phyloP scores from a whole-genome alignment of 2,329 filamentous ascomycete species.

The Conoideocrella luteorostrata region DNA sequence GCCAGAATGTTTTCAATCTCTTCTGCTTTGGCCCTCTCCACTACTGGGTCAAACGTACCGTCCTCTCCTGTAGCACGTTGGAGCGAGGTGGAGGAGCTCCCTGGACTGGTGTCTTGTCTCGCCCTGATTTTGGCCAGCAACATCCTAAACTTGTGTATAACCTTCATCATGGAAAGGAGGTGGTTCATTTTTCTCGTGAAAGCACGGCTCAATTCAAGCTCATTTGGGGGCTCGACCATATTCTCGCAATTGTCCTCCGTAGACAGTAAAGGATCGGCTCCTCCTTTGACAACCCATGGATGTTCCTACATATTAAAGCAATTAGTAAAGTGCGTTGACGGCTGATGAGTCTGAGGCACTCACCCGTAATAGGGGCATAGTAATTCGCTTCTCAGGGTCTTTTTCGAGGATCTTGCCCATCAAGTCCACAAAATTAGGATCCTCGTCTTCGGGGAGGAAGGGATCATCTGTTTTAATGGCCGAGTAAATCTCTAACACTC shows the following conservation, averaged over 20 bases:
- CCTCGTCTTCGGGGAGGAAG: slow-evolving; percentile 55
- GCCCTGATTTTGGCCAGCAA: slow-evolving; percentile 42
- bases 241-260: slow-evolving; percentile 81
- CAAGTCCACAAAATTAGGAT: slow-evolving; percentile 66
- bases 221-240: slow-evolving; percentile 75
- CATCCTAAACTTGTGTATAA: slow-evolving; percentile 80
- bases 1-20: slow-evolving; percentile 44
- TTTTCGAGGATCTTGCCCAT: slow-evolving; percentile 74
- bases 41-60: slow-evolving; percentile 15
- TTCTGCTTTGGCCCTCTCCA: slow-evolving; percentile 34
- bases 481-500: slow-evolving; percentile 81
- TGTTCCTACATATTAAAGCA: slow-evolving; percentile 61
- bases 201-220: slow-evolving; percentile 82
- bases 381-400: slow-evolving; percentile 75
- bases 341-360: too few relatives aligned
- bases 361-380: slow-evolving; percentile 76
- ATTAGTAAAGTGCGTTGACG: too few relatives aligned
- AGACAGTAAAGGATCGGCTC: slow-evolving; percentile 70
- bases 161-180: slow-evolving; percentile 83
- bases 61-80: background rate
- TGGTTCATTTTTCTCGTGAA: slow-evolving; percentile 88
- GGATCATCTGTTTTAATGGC: slow-evolving; percentile 70
- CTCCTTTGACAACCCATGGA: slow-evolving; percentile 82
- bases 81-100: background rate
- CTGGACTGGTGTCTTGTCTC: slow-evolving; percentile 13